Conservation (phyloP, 2,329 filamentous ascomycete genomes). For the Fusarium marasasianum region DNA sequence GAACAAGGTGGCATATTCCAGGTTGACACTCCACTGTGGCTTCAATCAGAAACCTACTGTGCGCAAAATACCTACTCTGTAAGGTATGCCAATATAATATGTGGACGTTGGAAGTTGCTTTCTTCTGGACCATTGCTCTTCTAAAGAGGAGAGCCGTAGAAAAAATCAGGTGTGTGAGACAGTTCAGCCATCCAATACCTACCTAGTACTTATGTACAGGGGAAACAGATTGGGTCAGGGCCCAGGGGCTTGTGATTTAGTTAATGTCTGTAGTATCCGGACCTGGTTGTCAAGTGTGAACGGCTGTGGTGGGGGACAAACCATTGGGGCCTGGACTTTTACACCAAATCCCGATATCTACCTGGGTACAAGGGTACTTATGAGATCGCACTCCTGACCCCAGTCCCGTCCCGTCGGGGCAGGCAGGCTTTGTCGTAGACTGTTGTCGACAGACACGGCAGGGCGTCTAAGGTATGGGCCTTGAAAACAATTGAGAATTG, state of each 20-base stretch:
- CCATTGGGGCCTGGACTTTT: not conserved
- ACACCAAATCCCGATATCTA: not conserved
- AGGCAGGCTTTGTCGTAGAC: not conserved
- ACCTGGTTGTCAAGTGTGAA: not conserved
- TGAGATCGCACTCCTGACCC: not conserved
- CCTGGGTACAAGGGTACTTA: not conserved
- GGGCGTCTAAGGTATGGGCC: not conserved
- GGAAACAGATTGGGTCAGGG: not conserved
- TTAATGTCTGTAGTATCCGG: not conserved
- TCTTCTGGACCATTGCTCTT: not conserved
- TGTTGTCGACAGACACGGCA: not conserved
- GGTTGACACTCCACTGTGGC: not conserved
- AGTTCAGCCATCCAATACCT: not conserved
- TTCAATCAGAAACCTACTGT: not conserved
- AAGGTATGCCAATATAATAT: not conserved
- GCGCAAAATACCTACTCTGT: not conserved
- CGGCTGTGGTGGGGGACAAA: not conserved
- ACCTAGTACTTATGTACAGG: not conserved
- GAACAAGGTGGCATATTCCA: not conserved
- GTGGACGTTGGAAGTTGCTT: not conserved
- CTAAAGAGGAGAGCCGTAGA: not conserved
- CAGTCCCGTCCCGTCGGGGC: not conserved
- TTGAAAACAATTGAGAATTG: not conserved
- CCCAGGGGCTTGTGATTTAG: not conserved
- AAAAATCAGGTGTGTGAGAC: not conserved